These are phyloP conservation scores for Cordyceps fumosorosea DNA, from an alignment of 2,329 filamentous ascomycete species.

Conservation along the genomic window DNA sequence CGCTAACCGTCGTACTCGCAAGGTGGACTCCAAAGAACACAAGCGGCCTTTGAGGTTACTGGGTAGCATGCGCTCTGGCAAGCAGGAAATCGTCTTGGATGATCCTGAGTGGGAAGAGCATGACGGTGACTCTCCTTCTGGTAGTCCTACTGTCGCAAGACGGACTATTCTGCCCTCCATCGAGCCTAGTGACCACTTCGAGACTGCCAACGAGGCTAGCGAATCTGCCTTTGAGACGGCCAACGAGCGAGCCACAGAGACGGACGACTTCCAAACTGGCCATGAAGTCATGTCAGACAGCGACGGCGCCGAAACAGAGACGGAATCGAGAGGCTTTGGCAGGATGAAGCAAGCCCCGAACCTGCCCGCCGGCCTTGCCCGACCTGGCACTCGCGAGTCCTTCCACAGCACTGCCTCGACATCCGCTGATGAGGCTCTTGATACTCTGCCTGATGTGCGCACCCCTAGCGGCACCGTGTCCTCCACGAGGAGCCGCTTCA, in stretches of 20 bases:
- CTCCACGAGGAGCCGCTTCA: constrained; percentile 65
- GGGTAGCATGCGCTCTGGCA: constrained; percentile 65
- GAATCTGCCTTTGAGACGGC: constrained; percentile 60
- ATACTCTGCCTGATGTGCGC: constrained; percentile 46
- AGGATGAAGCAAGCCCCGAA: constrained; percentile 36
- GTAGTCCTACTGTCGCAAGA: constrained; percentile 5
- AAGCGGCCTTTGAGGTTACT: constrained; percentile 77
- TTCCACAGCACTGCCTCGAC: constrained; percentile 86
- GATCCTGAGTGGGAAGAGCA: constrained; percentile 91
- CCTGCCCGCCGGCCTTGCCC: constrained; percentile 29
- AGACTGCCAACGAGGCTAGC: constrained; percentile 72
- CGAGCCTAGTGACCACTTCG: constrained; percentile 63
- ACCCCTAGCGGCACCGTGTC: constrained; percentile 56
- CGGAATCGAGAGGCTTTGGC: constrained; percentile 52
- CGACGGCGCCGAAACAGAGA: constrained; percentile 75
- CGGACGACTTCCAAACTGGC: constrained; percentile 93
- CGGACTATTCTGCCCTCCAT: constrained; percentile 19
- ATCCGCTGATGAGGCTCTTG: constrained; percentile 68
- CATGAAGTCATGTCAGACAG: constrained; percentile 69
- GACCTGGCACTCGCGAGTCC: constrained; percentile 54
- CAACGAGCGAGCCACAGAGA: constrained; percentile 79
- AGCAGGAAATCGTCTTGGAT: constrained; percentile 71
- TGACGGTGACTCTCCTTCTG: constrained; percentile 30
- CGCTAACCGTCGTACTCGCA: constrained; percentile 55
- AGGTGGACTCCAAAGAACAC: constrained; percentile 58